A percentile compares a stretch with the other conserved stretches of the same genome.
Evolutionary conservation across 148 eudicot species (phyloP).

Genomic region (Diospyros kaki): DNA sequence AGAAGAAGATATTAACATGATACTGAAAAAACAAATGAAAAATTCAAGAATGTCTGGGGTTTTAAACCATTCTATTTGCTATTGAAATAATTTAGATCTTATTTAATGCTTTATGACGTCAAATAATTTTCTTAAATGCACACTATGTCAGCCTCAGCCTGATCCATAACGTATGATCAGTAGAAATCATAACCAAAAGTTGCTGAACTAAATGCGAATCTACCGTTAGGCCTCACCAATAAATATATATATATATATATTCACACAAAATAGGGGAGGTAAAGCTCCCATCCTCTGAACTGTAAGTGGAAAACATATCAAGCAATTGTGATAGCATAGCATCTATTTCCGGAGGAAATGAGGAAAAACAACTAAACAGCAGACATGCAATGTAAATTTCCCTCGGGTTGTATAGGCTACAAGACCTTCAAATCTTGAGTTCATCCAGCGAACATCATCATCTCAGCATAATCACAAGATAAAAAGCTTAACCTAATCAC

Average conservation of each 20-base stretch:
- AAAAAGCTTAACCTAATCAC: background rate
- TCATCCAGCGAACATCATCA: background rate
- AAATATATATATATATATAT: background rate
- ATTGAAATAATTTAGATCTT: background rate
- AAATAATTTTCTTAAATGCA: background rate
- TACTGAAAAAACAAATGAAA: too few species aligned
- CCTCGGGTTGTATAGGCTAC: background rate
- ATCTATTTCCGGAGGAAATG: background rate
- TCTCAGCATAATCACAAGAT: background rate
- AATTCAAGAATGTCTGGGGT: too few species aligned
- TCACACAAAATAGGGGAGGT: background rate
- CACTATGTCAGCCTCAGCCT: background rate
- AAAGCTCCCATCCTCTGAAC: background rate
- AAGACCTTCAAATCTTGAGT: background rate
- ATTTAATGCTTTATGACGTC: background rate
- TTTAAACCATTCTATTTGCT: too few species aligned
- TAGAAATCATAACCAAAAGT: background rate
- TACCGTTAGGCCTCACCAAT: background rate
- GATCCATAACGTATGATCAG: background rate
- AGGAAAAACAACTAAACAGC: background rate
- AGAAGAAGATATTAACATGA: too few species aligned
- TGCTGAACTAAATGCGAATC: background rate
- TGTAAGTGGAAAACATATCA: too few species aligned
- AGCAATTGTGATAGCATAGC: background rate
- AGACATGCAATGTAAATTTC: background rate